Evolutionary conservation across 352 stramenopile species (phyloP), one percentile per base, ranked within the genome.

Genomic region (Blastocystis sp.): DNA sequence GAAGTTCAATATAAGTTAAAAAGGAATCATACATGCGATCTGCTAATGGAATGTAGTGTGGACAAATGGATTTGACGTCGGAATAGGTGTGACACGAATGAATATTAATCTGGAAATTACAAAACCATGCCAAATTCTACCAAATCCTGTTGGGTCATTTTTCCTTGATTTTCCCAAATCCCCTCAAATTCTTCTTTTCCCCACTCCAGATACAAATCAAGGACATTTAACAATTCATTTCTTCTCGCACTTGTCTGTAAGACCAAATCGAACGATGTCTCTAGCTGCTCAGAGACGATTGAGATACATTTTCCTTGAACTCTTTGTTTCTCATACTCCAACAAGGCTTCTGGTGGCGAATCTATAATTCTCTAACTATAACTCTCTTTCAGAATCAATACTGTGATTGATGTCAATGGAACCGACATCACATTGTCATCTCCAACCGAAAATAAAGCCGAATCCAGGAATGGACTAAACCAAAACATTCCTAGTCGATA

Each of bases 141-240:
- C 19, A 22, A 7, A 37, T 84, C 73, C 22, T 27, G 24, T 11
- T 30, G 30, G 0, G 48, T 33, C 15, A 68, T 22, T 15, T 35
- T 37, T n/a, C 27, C 48, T 37, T 48, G 53, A 11, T 27, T 19
- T n/a, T 53, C 44, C 22, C 73, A 54, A 37, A 84, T 60, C 5
- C 15, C 24, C 3, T 44, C n/a, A 27, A 56, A 35, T 44, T 84
- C 73, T 35, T 66, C 35, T 9, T 56, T 30, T 1, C 54, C 33
- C 73, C 73, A 84, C 73, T 84, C 73, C 19, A 84, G 17, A 69
- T 48, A 84, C 22, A 84, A 51, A n/a, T 84, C 73, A 3, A 84
- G 27, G 24, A 84, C 53, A 37, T 66, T 84, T 24, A 84, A 42
- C 33, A 84, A 13, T 22, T 27, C 73, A 57, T 84, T 68, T 22